Percentiles rank a stretch among this genome's conserved stretches.
Conservation (phyloP, 1,284 basidiomycete genomes). For the Rhodofomes roseus region DNA sequence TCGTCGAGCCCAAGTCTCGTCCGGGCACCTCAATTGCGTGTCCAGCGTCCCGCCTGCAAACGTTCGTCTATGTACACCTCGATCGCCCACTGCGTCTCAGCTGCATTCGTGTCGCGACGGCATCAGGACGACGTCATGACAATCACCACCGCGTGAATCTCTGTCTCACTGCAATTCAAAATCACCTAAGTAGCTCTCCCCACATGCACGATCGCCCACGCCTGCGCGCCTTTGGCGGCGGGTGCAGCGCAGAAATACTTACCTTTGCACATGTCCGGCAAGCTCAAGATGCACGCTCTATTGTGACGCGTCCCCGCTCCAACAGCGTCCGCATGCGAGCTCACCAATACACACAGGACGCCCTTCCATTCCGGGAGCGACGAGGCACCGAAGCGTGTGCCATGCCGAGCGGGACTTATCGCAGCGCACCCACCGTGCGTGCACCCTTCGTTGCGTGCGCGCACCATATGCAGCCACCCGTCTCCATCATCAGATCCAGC, state of each 20-base stretch:
- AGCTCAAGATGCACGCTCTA: no score
- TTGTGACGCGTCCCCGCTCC: background rate
- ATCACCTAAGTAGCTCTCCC: background rate
- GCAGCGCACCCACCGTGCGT: background rate
- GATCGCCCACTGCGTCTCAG: no score
- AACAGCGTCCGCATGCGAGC: background rate
- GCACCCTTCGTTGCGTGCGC: background rate
- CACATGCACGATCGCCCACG: background rate
- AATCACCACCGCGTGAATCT: background rate
- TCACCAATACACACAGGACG: background rate
- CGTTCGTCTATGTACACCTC: background rate
- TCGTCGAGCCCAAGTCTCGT: no score
- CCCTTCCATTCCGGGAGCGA: background rate
- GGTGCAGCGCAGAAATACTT: background rate
- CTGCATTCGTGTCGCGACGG: background rate
- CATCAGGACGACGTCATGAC: background rate
- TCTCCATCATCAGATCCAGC: background rate
- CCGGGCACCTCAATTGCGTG: background rate
- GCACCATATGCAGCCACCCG: background rate
- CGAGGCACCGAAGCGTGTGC: constrained; percentile 1
- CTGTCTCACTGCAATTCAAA: background rate
- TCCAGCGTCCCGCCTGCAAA: background rate
- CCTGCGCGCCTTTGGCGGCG: background rate
- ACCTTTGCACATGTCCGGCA: background rate
- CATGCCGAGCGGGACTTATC: background rate